Evolutionary conservation across 257 asterid genomes (phyloP), one percentile per base, ranked within the genome.

Genomic region (Fraxinus americana): DNA sequence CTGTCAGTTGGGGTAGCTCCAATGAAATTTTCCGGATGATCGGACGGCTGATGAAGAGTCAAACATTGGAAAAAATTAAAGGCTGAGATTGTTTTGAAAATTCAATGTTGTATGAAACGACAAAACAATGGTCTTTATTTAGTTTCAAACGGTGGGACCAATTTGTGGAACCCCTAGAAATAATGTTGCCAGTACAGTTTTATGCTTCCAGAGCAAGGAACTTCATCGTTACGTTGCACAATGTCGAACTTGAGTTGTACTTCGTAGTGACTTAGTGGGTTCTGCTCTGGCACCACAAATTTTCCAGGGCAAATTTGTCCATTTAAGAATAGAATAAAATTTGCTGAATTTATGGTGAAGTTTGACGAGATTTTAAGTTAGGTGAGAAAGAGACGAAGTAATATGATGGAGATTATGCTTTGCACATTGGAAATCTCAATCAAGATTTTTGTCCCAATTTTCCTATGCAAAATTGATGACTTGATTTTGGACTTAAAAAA

Each of bases 51-150:
- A 85, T 85, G 77, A 48, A 12, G 57, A 48, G 57, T 48, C 57
- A 48, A 48, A 48, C 8, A 7, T 48, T 14, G 7, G 17, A 63
- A 75, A 13, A n/a, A 9, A 85, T 85, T 74, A 61, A 85, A 87
- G 91, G 91, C 84, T n/a, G n/a, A n/a, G 88, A 83, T 88, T 80
- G 29, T 66, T 82, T 83, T 88, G 82, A 83, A 67, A 83, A 65
- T 85, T 83, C 87, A 70, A 85, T 78, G 85, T 74, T 45, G 83
- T 80, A 69, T 70, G 52, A 78, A 80, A 48, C 30, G 82, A 80
- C 86, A 83, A 79, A 80, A 30, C 45, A 83, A 77, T 57, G 83
- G 83, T 75, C 81, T 78, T 78, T 79, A 14, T 81, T 86, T 81
- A 82, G 57, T 48, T 48, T 14, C n/a, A 14, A 41, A 4, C 4